Conservation (phyloP, 129 eudicot species). For the Artemisia argyi region DNA sequence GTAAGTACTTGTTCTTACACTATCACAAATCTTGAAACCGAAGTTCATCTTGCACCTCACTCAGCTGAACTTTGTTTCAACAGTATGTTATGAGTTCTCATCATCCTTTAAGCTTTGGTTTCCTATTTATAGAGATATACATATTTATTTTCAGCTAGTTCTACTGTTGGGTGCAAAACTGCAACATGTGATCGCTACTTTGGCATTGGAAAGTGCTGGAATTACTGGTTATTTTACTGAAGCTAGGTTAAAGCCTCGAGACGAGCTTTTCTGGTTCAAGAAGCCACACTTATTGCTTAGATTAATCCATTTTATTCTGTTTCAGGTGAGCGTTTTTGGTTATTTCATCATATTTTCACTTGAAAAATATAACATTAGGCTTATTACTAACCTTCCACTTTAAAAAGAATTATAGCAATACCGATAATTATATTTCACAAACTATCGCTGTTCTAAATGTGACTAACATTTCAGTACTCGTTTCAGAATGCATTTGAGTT, state of each 20-base stretch:
- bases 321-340: slow-evolving; percentile 52
- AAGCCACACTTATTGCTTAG: slow-evolving; percentile 67
- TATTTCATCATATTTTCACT: not conserved
- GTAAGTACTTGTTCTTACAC: slow-evolving; percentile 44
- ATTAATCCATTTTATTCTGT: slow-evolving; percentile 74
- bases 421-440: too few relatives aligned
- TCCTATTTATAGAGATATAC: too few relatives aligned
- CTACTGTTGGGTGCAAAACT: slow-evolving; percentile 74
- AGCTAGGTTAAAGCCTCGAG: slow-evolving; percentile 67
- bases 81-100: slow-evolving; percentile 1
- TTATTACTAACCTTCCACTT: too few relatives aligned
- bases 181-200: slow-evolving; percentile 81
- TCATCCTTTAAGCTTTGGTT: too few relatives aligned
- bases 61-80: not conserved
- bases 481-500: slow-evolving; percentile 85
- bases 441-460: not conserved
- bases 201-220: slow-evolving; percentile 83
- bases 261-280: slow-evolving; percentile 89
- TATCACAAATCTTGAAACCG: too few relatives aligned
- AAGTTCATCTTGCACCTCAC: not conserved
- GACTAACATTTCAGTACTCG: not conserved
- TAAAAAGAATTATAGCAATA: too few relatives aligned
- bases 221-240: slow-evolving; percentile 51
- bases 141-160: slow-evolving; percentile 52
- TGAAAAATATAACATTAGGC: too few relatives aligned